A percentile compares a stretch with the other conserved stretches of the same genome.
These are phyloP conservation scores for peach (Prunus persica) DNA, from an alignment of 306 rosid genomes.

Conservation along the genomic window Prunus_persica_NCBIv2 NC_034014.1:18380001-18380500, in stretches of 20 bases:
- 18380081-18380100: conserved; percentile 90
- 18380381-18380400: conserved; percentile 54
- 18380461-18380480: conserved; percentile 62
- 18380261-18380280: conserved; percentile 82
- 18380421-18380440: conserved; percentile 65
- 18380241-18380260: conserved; percentile 58
- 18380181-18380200: conserved; percentile 72
- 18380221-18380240: conserved; percentile 74
- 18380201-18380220: conserved; percentile 96
- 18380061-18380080: conserved; percentile 82
- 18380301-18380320: conserved; percentile 74
- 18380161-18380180: conserved; percentile 81
- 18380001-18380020: conserved; percentile 73
- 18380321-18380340: conserved; percentile 70
- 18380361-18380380: conserved; percentile 73
- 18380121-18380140: conserved; percentile 69
- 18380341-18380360: conserved; percentile 89
- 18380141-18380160: conserved; percentile 91
- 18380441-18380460: conserved; percentile 81
- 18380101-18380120: conserved; percentile 77
- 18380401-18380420: conserved; percentile 92
- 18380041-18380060: conserved; percentile 67
- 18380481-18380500: conserved; percentile 92
- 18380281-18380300: conserved; percentile 88
- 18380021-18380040: conserved; percentile 60